Evolutionary conservation across 2,329 filamentous ascomycete genomes (phyloP).

Genomic region (Cercospora sp.): DNA sequence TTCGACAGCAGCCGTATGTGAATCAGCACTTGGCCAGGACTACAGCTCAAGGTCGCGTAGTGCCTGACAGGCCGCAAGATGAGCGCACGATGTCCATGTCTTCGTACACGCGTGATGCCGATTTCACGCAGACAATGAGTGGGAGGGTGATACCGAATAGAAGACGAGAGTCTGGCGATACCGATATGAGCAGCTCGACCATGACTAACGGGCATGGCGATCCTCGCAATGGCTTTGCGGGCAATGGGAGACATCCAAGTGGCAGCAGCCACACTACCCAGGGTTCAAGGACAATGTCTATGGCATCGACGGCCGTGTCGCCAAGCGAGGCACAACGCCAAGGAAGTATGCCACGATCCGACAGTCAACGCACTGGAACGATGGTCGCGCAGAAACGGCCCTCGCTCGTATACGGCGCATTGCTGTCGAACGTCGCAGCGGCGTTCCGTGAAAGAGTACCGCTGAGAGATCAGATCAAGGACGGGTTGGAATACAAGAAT

Average conservation of each 20-base stretch:
- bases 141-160: constrained; percentile 85
- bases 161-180: constrained; percentile 56
- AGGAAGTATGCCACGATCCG: constrained; percentile 38
- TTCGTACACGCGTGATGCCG: constrained; percentile 72
- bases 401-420: constrained; percentile 88
- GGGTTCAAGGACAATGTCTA: constrained; percentile 76
- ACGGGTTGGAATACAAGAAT: constrained; percentile 95
- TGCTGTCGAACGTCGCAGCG: constrained; percentile 89
- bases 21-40: constrained; percentile 66
- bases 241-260: constrained; percentile 32
- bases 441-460: constrained; percentile 88
- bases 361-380: constrained; percentile 47
- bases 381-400: constrained; percentile 64
- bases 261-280: constrained; percentile 41
- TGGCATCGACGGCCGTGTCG: constrained; percentile 79
- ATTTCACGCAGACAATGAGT: constrained; percentile 85
- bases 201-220: constrained; percentile 37
- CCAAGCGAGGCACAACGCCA: constrained; percentile 34
- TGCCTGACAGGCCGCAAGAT: constrained; percentile 80
- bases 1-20: constrained; percentile 75
- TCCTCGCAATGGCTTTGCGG: constrained; percentile 27
- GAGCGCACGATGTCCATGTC: constrained; percentile 97
- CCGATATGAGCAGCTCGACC: constrained; percentile 28
- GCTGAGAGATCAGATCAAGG: constrained; percentile 87
- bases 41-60: constrained; percentile 85